Evolutionary conservation across 805 yeast genomes (phyloP).

Genomic region (Hanseniaspora jakobsenii): DNA sequence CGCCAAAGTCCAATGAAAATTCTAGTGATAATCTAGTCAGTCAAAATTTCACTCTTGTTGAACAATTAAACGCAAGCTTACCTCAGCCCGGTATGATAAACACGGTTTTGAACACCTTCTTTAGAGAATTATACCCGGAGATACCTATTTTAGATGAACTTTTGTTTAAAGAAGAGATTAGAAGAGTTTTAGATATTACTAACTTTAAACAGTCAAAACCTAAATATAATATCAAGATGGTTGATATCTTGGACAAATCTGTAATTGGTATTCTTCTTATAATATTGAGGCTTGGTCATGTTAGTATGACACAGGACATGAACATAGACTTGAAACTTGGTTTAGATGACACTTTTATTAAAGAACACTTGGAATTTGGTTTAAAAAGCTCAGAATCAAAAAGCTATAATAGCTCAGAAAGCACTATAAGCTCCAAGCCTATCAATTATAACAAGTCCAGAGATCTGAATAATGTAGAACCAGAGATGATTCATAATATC

Average conservation of each 20-base stretch:
- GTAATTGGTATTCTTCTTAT: slow-evolving; percentile 40
- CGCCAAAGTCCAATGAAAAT: slow-evolving; percentile 1
- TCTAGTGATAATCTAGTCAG: slow-evolving; percentile 3
- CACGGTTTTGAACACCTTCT: slow-evolving; percentile 46
- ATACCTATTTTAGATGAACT: slow-evolving; percentile 56
- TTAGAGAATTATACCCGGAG: slow-evolving; percentile 47
- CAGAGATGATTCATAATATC: slow-evolving; percentile 14
- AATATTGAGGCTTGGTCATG: slow-evolving; percentile 35
- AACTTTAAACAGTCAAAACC: slow-evolving; percentile 18
- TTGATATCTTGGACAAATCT: slow-evolving; percentile 32
- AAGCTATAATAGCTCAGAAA: slow-evolving; percentile 14
- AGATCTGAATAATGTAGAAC: slow-evolving; percentile 24
- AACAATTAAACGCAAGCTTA: slow-evolving; percentile 31
- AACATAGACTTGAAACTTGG: slow-evolving; percentile 21
- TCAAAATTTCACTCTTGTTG: slow-evolving; percentile 21
- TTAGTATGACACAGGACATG: slow-evolving; percentile 19
- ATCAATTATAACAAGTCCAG: slow-evolving; percentile 16
- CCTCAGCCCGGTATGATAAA: slow-evolving; percentile 48
- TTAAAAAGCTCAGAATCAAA: slow-evolving; percentile 21
- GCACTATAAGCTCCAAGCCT: slow-evolving; percentile 19
- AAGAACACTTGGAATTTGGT: slow-evolving; percentile 18
- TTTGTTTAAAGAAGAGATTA: slow-evolving; percentile 27
- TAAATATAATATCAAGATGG: slow-evolving; percentile 25
- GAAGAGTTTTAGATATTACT: slow-evolving; percentile 20
- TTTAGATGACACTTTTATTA: neutral